phyloP scores from a whole-genome alignment of 495 filamentous ascomycete genomes.

The Ramalina intermedia region DNA sequence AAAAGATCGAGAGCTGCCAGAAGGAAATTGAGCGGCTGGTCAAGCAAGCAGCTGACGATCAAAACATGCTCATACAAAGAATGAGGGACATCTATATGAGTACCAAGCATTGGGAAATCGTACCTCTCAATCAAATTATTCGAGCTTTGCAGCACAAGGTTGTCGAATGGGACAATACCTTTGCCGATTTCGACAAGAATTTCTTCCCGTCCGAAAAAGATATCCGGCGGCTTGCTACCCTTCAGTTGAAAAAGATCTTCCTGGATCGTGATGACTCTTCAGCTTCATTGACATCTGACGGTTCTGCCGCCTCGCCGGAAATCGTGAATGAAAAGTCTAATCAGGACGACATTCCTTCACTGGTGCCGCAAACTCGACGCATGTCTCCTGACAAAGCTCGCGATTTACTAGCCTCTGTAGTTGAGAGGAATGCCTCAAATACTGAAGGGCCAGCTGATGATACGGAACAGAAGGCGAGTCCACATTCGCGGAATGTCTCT shows the following conservation, averaged over 20 bases:
- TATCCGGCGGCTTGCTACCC: slow-evolving; percentile 75
- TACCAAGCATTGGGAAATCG: slow-evolving; percentile 91
- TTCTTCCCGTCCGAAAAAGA: slow-evolving; percentile 97
- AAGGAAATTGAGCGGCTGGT: slow-evolving; percentile 62
- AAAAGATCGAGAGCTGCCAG: slow-evolving; percentile 67
- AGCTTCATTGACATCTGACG: slow-evolving; percentile 47
- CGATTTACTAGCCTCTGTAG: slow-evolving; percentile 52
- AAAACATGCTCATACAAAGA: slow-evolving; percentile 51
- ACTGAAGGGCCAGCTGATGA: slow-evolving; percentile 21
- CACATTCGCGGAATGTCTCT: too few species aligned
- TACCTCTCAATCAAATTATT: slow-evolving; percentile 77
- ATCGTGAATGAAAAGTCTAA: slow-evolving; percentile 31
- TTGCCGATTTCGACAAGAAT: slow-evolving; percentile 78
- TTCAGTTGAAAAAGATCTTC: slow-evolving; percentile 92
- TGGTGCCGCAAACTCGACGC: slow-evolving; percentile 26
- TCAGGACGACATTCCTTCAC: slow-evolving; percentile 19
- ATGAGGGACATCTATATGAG: slow-evolving; percentile 82
- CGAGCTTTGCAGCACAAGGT: slow-evolving; percentile 85
- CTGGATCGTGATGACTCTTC: slow-evolving; percentile 69
- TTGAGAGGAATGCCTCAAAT: slow-evolving; percentile 42
- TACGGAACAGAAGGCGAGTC: not conserved
- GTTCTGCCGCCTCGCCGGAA: slow-evolving; percentile 25
- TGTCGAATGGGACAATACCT: slow-evolving; percentile 81
- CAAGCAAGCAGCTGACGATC: slow-evolving; percentile 68
- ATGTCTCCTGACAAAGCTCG: slow-evolving; percentile 55